phyloP scores from a whole-genome alignment of 169 alveolate genomes.

The Amoebophrya sp. region DNA sequence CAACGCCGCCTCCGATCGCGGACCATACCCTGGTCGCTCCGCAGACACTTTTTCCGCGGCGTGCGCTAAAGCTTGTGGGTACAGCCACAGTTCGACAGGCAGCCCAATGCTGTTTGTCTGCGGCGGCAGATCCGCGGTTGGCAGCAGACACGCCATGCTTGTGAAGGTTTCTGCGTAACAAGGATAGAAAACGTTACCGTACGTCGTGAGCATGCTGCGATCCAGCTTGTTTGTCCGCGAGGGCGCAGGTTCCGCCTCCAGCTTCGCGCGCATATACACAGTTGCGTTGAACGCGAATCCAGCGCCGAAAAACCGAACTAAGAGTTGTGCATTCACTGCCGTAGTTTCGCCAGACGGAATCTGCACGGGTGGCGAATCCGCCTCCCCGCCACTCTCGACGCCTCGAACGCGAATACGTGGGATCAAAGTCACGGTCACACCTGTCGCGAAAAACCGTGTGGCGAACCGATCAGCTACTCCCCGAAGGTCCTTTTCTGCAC shows the following conservation, averaged over 20 bases:
- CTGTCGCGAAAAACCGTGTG: background rate
- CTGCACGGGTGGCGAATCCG: background rate
- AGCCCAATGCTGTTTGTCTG: background rate
- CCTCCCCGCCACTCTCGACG: constrained; percentile 13
- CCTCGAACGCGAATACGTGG: background rate
- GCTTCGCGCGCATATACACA: background rate
- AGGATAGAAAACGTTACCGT: background rate
- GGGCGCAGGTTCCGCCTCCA: background rate
- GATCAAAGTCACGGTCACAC: background rate
- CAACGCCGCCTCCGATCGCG: background rate
- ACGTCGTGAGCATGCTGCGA: background rate
- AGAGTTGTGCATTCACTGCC: background rate
- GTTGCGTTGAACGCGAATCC: background rate
- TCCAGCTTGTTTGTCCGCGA: background rate
- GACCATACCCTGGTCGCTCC: background rate
- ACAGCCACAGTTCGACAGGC: background rate
- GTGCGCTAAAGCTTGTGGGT: background rate
- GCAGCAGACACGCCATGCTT: background rate
- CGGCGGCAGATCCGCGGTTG: background rate
- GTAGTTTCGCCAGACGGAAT: background rate
- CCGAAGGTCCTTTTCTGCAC: background rate
- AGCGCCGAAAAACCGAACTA: background rate
- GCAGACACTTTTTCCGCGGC: background rate
- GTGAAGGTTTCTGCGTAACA: background rate
- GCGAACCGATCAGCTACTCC: background rate